Evolutionary conservation across 768 basidiomycete genomes (phyloP), one percentile per base, ranked within the genome.

Genomic region (Lactarius hatsudake): DNA sequence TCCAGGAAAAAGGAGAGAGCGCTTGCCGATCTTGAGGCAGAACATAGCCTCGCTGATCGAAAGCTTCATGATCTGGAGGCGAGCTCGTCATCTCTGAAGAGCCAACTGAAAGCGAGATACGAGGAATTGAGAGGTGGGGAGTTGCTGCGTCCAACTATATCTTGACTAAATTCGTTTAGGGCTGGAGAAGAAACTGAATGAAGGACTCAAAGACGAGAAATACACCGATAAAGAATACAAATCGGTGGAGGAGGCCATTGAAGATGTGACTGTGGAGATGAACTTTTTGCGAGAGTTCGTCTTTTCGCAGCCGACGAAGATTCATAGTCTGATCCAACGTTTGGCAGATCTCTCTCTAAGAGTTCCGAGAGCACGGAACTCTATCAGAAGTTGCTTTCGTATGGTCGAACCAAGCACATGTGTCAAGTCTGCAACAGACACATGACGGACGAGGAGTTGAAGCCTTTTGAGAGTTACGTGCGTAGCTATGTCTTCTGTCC

Each of bases 341-440:
- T 53, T 69, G 75, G 18, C 51, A 79, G 78, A 32, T 70, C 72
- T 5, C 70, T 74, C 13, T 71, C 71, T 6, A 72, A 70, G 53
- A 68, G 64, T 51, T 73, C 76, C n/a, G 80, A 76, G 62, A 80
- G 76, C 76, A 77, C 77, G 17, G 76, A 75, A 32, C 80, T 83
- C 42, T 96, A 85, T 64, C 79, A 86, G 64, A 74, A 75, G 1
- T 71, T 92, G 36, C 80, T 93, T 48, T 77, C 79, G 18, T 75
- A 77, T 1, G 92, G 90, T 40, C 84, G 84, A 73, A 78, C 81
- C 59, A 84, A 88, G 68, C 87, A 89, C 72, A 76, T 81, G 0
- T 99, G 96, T 72, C 80, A 84, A 13, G 87, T 87, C 9, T 98
- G 96, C 74, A 86, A 87, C 71, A 85, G 95, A 1, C 80, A 80